These are phyloP conservation scores for Pinus albicaulis DNA, from an alignment of 75 land plant genomes.

Conservation along the genomic window DNA sequence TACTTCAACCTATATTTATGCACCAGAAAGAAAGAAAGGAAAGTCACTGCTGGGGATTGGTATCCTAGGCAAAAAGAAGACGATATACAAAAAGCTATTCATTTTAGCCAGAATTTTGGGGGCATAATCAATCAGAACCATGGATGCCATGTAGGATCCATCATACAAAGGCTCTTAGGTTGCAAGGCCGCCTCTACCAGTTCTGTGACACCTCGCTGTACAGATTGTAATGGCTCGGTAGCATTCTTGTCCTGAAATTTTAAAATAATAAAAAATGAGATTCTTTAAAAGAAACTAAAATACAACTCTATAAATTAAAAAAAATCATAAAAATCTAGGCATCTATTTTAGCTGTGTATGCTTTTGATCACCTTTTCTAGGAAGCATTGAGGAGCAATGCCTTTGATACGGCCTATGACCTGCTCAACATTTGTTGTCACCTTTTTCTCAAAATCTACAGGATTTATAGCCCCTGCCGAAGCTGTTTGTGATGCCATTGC, in stretches of 20 bases:
- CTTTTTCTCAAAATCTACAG: slow-evolving; percentile 76
- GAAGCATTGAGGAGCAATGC: slow-evolving; percentile 74
- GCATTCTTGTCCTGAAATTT: slow-evolving; percentile 73
- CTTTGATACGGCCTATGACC: slow-evolving; percentile 68
- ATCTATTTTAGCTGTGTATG: neutral
- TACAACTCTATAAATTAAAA: no score
- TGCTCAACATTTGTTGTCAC: slow-evolving; percentile 86
- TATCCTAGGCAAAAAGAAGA: no score
- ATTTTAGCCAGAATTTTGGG: no score
- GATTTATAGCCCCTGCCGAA: slow-evolving; percentile 60
- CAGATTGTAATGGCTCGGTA: slow-evolving; percentile 79
- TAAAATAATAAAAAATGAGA: neutral
- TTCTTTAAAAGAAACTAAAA: neutral
- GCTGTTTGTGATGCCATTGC: slow-evolving; percentile 61
- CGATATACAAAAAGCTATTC: no score
- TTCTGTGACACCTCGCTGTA: slow-evolving; percentile 84
- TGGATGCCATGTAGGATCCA: slow-evolving; percentile 99
- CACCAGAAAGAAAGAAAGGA: no score
- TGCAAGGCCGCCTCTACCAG: slow-evolving; percentile 86
- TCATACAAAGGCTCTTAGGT: slow-evolving; percentile 92
- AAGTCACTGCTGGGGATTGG: no score
- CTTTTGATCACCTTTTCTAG: slow-evolving; percentile 61
- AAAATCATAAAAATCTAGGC: no score
- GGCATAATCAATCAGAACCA: slow-evolving; percentile 53
- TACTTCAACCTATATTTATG: no score